Evolutionary conservation across 352 stramenopile species (phyloP), one percentile per base, ranked within the genome.

Genomic region (Phytophthora rubi): DNA sequence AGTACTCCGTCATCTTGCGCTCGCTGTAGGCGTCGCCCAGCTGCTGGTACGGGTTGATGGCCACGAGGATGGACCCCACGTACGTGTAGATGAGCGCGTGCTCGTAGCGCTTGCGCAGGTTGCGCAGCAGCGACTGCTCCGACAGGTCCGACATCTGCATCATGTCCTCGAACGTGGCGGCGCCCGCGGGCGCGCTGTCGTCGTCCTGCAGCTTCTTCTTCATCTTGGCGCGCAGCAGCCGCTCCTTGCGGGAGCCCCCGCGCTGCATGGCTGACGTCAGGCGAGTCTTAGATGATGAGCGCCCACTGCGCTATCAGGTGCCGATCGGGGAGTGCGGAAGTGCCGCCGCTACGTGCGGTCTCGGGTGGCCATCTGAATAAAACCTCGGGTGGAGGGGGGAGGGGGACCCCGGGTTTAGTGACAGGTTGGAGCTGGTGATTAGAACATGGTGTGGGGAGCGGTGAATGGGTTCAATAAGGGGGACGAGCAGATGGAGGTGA

Each of bases 1-100:
- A 97, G 75, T 98, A 98, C 58, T 91, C 82, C 23, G 88, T 93
- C 90, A 97, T 98, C 55, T 90, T 81, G 10, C 60, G 62, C 49
- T 95, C 86, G 44, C 72, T 87, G 65, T 96, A 97, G 49, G 81
- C 62, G 18, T 62, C 63, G 54, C 86, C 81, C 8, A 97, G 76
- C 48, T 77, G 73, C 71, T 96, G 93, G 80, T 97, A 98, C 67
- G 92, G 92, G 77, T 98, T 98, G 68, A 98, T 97, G 53, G 88
- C 91, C 53, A 98, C 95, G 53, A 98, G 60, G 62, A 98, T 97
- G 32, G 87, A 82, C 0, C 92, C 92, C 12, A 98, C 92, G 69
- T 96, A 97, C 63, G 95, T 98, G 81, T 98, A 98, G 69, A 98
- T 98, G 56, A 91, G 65, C 70, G 98, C 89, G 54, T 95, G 84